Evolutionary conservation across 495 filamentous ascomycete genomes (phyloP).

Genomic region (Lasiosphaeriaceae sp.): DNA sequence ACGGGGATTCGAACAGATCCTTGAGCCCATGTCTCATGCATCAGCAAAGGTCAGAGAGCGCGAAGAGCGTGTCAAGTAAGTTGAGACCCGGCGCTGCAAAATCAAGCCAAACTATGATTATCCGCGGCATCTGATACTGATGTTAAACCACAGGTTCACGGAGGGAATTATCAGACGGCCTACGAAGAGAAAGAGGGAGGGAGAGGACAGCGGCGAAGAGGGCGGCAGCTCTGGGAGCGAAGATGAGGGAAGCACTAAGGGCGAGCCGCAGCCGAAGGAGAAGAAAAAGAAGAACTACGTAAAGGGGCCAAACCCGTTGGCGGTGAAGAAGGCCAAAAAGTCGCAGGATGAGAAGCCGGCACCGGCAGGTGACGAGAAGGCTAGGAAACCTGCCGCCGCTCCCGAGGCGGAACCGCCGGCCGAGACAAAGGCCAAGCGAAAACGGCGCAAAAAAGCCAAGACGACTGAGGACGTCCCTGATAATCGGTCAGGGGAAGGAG

Average conservation of each 20-base stretch:
- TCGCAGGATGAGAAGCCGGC: slow-evolving; percentile 10
- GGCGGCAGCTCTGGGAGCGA: slow-evolving; percentile 20
- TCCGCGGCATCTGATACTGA: slow-evolving; percentile 2
- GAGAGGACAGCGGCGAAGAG: slow-evolving; percentile 27
- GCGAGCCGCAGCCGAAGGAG: slow-evolving; percentile 45
- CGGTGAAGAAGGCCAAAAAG: slow-evolving; percentile 67
- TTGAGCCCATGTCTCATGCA: slow-evolving; percentile 77
- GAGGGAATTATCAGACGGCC: slow-evolving; percentile 24
- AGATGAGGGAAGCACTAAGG: slow-evolving; percentile 24
- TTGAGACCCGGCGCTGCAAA: slow-evolving; percentile 24
- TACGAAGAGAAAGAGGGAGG: slow-evolving; percentile 52
- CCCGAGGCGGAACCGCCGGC: slow-evolving; percentile 14
- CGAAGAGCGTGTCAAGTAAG: slow-evolving; percentile 73
- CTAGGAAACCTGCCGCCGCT: slow-evolving; percentile 13
- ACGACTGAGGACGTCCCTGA: slow-evolving; percentile 8
- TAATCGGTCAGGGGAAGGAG: slow-evolving; percentile 3
- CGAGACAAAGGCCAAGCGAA: slow-evolving; percentile 36
- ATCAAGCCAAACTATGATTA: not conserved
- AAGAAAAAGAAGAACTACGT: slow-evolving; percentile 55
- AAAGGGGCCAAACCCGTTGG: slow-evolving; percentile 86
- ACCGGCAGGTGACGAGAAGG: slow-evolving; percentile 9
- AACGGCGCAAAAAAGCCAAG: slow-evolving; percentile 42
- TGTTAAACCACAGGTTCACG: slow-evolving; percentile 17
- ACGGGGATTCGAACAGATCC: slow-evolving; percentile 13
- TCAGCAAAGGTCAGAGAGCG: slow-evolving; percentile 59